Evolutionary conservation across 179 eudicot species (phyloP).

Genomic region (Amaranthus tricolor): DNA sequence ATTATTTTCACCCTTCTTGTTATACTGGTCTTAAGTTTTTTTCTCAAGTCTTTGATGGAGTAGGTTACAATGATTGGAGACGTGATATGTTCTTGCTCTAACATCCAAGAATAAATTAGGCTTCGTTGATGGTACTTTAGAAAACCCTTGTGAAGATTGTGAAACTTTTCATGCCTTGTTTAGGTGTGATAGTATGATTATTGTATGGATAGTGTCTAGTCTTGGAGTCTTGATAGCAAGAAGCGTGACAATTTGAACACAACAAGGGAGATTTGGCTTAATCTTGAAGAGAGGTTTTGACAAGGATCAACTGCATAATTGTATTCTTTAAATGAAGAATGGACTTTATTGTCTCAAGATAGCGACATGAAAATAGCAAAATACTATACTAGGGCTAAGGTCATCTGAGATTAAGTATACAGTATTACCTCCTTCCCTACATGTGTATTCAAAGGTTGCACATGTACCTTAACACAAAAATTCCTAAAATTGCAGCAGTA

Average conservation of each 20-base stretch:
- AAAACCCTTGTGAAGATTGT: not conserved
- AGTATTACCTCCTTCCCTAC: no score
- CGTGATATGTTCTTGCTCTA: not conserved
- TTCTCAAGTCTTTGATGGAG: no score
- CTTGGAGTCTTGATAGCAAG: not conserved
- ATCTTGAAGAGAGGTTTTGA: not conserved
- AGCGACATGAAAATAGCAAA: no score
- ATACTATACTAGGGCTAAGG: no score
- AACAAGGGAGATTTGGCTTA: not conserved
- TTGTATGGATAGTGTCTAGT: not conserved
- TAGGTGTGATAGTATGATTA: not conserved
- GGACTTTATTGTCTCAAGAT: no score
- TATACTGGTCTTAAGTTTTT: no score
- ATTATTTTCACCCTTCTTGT: no score
- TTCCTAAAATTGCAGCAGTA: not conserved
- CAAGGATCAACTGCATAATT: not conserved
- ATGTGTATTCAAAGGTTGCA: no score
- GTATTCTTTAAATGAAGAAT: no score
- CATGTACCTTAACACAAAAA: not conserved
- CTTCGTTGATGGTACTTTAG: not conserved
- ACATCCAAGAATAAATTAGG: not conserved
- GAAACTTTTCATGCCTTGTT: not conserved
- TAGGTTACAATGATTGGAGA: no score
- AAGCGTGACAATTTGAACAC: not conserved
- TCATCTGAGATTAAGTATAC: no score